Evolutionary conservation across 805 yeast genomes (phyloP), one percentile per base, ranked within the genome.

Genomic region (Wickerhamiella dianesei): DNA sequence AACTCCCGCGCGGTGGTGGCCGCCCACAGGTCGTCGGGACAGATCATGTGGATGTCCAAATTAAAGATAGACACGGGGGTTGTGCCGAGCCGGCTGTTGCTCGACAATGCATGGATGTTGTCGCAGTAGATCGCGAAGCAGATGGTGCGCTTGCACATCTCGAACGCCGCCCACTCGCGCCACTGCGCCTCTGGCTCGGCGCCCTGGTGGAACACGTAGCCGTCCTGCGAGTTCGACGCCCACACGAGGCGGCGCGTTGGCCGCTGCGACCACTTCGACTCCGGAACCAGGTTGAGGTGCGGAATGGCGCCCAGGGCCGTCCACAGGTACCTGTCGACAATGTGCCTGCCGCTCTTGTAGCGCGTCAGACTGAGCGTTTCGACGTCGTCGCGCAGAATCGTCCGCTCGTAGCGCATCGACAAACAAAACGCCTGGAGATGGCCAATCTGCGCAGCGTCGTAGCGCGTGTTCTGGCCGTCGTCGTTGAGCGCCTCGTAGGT

Each of bases 141-240:
- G 4, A 52, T 50, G 2, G 60, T 47, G 12, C 65, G 61, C 52
- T 73, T 74, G 47, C 65, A 55, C 29, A 69, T 59, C 51, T 75
- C 79, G 51, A 66, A 68, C 20, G 59, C 48, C 2, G 68, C 61
- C 79, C 79, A 74, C 18, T 66, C 63, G 6, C 55, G 49, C 79
- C 79, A 74, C 40, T 61, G 64, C n/a, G 48, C 39, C 14, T 53
- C 48, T 4, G 46, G 52, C n/a, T 59, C 60, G 6, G 52, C 62
- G 12, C 59, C 56, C 25, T 54, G 50, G 41, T 54, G 56, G 50
- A 61, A 53, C 22, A 45, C 43, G 43, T 58, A 61, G 20, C 61
- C 61, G 25, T 53, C 56, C 3, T 37, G 44, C 21, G 51, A 44
- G 4, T 55, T 35, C 3, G 57, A 48, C 6, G 62, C 62, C 53